These are phyloP conservation scores for Pseudogymnoascus sp. DNA, from an alignment of 2,329 filamentous ascomycete genomes.

Conservation along the genomic window DNA sequence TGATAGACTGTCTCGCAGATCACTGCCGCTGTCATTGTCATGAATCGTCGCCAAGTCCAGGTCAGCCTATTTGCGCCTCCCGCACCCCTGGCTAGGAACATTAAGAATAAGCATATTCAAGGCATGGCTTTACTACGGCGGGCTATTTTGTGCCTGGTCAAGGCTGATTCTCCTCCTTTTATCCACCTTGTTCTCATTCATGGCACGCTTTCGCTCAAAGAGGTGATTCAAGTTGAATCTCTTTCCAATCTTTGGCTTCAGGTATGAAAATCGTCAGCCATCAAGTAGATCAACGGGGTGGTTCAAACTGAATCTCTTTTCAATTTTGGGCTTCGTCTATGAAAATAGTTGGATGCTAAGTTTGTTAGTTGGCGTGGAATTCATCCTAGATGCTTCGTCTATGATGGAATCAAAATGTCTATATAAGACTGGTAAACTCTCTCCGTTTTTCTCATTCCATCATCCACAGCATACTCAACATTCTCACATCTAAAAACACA, in stretches of 20 bases:
- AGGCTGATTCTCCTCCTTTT: not conserved
- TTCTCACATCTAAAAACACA: not conserved
- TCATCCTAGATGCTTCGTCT: not conserved
- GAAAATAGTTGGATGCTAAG: not conserved
- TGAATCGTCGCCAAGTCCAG: not conserved
- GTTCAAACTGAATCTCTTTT: not conserved
- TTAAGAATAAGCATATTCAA: slow-evolving; percentile 1
- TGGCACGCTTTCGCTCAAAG: not conserved
- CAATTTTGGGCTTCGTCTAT: not conserved
- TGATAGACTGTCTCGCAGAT: not conserved
- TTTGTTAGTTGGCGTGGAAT: not conserved
- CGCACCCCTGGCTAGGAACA: not conserved
- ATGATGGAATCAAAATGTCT: not conserved
- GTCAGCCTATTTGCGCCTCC: not conserved
- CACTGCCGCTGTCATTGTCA: not conserved
- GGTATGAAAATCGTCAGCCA: not conserved
- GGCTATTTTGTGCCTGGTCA: not conserved
- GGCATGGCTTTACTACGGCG: not conserved
- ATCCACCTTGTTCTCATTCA: not conserved
- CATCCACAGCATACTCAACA: not conserved
- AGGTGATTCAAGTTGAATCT: not conserved
- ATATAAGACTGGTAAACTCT: not conserved
- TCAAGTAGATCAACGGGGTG: no score
- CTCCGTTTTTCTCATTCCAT: not conserved
- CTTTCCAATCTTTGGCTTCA: not conserved